phyloP scores from a whole-genome alignment of 306 rosid species.

The Quercus suber region DNA sequence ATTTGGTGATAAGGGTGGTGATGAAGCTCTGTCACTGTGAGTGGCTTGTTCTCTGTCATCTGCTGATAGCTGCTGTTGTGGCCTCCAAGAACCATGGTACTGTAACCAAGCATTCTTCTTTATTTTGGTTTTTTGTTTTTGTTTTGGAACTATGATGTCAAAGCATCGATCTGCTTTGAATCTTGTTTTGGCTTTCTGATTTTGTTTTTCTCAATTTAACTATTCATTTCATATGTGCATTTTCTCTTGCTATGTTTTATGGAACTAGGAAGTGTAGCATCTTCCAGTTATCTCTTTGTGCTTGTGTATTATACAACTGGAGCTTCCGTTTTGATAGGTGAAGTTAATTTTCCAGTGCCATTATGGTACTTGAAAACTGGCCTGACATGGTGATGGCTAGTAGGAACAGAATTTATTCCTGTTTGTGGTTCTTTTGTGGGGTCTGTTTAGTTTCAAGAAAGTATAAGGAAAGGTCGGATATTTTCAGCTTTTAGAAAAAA shows the following conservation, averaged over 20 bases:
- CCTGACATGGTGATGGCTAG: neutral
- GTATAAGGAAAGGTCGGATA: neutral
- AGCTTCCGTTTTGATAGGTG: neutral
- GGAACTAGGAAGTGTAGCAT: too few relatives aligned
- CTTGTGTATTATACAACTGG: neutral
- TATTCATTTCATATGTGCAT: neutral
- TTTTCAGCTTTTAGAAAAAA: neutral
- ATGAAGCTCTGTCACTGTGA: slow-evolving; percentile 34
- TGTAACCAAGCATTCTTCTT: neutral
- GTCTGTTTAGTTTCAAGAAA: neutral
- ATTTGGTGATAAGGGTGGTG: slow-evolving; percentile 37
- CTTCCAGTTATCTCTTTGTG: too few relatives aligned
- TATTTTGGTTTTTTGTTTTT: neutral
- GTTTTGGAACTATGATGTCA: neutral
- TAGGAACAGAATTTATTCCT: neutral
- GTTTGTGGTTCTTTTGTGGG: neutral
- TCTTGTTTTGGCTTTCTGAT: neutral
- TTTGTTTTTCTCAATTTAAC: neutral
- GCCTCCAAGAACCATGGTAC: slow-evolving; percentile 75
- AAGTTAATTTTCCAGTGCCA: neutral
- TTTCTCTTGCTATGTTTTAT: too few relatives aligned
- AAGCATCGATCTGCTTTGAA: neutral
- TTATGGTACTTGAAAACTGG: neutral
- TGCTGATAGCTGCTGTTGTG: slow-evolving; percentile 54
- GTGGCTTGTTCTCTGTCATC: slow-evolving; percentile 31